Percentiles rank a stretch among this genome's conserved stretches.
These are phyloP conservation scores for Boletus holoroseus DNA, from an alignment of 1,284 basidiomycete species.

Conservation along the genomic window DNA sequence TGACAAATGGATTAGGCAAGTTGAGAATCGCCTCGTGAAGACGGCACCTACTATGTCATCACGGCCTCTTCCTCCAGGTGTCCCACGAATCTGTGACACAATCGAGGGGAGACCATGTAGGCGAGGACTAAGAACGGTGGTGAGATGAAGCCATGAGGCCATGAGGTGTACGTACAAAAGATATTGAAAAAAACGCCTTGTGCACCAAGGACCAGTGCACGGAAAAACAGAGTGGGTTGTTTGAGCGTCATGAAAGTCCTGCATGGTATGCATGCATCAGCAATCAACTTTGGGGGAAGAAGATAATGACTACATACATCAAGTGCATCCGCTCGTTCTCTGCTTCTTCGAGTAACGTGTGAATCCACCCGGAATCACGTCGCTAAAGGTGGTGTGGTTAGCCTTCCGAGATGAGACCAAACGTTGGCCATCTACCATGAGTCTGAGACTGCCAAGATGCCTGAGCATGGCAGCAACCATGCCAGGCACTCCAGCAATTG, in stretches of 20 bases:
- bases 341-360: conserved; percentile 85
- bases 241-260: conserved; percentile 88
- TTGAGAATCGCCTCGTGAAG: conserved; percentile 28
- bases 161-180: conserved; percentile 62
- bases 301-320: conserved; percentile 45
- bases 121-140: conserved; percentile 52
- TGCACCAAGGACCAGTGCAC: conserved; percentile 76
- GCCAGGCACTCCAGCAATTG: conserved; percentile 88
- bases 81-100: conserved; percentile 93
- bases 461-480: conserved; percentile 89
- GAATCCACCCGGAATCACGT: conserved; percentile 85
- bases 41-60: conserved; percentile 64
- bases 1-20: conserved; percentile 12
- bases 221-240: conserved; percentile 74
- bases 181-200: conserved; percentile 90
- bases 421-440: conserved; percentile 55
- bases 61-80: conserved; percentile 95
- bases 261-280: conserved; percentile 14
- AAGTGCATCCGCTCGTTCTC: conserved; percentile 96
- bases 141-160: conserved; percentile 18
- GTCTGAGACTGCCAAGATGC: conserved; percentile 75
- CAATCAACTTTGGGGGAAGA: conserved; percentile 4
- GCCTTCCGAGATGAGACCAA: conserved; percentile 6
- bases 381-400: conserved; percentile 41
- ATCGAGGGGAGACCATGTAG: conserved; percentile 77